Evolutionary conservation across 495 filamentous ascomycete genomes (phyloP).

Genomic region (Penicillium chermesinum): DNA sequence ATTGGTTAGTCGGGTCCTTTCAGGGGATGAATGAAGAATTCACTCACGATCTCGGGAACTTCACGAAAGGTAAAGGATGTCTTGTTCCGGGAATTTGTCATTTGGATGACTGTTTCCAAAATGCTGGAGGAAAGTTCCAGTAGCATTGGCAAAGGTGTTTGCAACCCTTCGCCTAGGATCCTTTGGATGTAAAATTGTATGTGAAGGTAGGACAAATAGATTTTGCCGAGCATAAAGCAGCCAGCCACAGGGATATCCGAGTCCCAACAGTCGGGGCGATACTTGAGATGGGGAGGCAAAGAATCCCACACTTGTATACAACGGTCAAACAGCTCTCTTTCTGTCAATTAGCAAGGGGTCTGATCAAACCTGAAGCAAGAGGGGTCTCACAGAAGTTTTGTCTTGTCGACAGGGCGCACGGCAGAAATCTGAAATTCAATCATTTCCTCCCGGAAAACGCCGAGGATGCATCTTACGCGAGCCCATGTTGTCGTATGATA

Average conservation of each 20-base stretch:
- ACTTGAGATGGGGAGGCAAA: constrained; percentile 11
- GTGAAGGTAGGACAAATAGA: constrained; percentile 17
- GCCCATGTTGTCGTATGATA: constrained; percentile 14
- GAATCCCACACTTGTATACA: constrained; percentile 13
- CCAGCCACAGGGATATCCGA: constrained; percentile 5
- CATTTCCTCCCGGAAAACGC: constrained; percentile 17
- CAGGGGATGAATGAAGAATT: background rate
- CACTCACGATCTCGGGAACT: constrained; percentile 15
- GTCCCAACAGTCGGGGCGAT: constrained; percentile 14
- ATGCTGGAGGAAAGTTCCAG: constrained; percentile 16
- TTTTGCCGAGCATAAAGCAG: constrained; percentile 17
- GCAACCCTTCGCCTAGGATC: constrained; percentile 8
- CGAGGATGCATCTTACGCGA: constrained; percentile 15
- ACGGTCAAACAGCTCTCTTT: constrained; percentile 11
- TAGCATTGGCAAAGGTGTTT: constrained; percentile 5
- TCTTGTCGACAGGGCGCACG: constrained; percentile 4
- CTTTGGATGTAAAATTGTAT: constrained; percentile 18
- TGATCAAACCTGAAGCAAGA: too few relatives aligned
- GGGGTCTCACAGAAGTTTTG: constrained; percentile 11
- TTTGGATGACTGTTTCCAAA: constrained; percentile 14
- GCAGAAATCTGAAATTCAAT: constrained; percentile 17
- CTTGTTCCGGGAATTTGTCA: constrained; percentile 12
- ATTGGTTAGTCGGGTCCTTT: too few relatives aligned
- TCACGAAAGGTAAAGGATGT: constrained; percentile 3
- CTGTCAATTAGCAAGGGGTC: too few relatives aligned